Base-by-base conservation (phyloP, 192 early-diverging fungal species). In the Mortierella hygrophila region DNA sequence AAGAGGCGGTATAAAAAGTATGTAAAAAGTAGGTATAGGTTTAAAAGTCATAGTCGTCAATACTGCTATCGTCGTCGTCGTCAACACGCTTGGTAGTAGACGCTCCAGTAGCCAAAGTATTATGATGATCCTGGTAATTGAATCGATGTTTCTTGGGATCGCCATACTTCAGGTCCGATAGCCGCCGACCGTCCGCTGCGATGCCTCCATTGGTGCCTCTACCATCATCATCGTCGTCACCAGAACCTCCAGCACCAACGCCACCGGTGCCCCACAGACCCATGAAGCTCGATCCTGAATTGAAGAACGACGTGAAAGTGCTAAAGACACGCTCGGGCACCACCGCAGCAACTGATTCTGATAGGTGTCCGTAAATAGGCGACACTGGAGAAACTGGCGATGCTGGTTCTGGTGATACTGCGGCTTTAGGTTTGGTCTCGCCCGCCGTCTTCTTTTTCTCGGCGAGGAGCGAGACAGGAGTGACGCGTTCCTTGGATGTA, bases 11-110 rank as follows among this genome's bases (percentile, higher is more conserved):
- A 32, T 29, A 32, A 32, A 32, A 65, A 29, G 26, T 65, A 65
- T 65, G 49, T 52, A 20, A 57, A 23, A 55, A 18, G 20, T 21
- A 60, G n/a, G 26, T 26, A 65, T 26, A 32, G 60, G 9, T 32
- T 63, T 75, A 85, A 65, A 85, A 85, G 52, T 85, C 68, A 77
- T 80, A 85, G 41, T 85, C 83, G 44, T 85, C 78, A n/a, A 85
- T 79, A 21, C 75, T 74, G 29, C 76, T 76, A 26, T 71, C 23
- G 23, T 82, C 75, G 18, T 77, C 76, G 26, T 77, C 81, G 3
- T 77, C 81, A 13, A 63, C 21, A 15, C 3, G 29, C 60, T 65
- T 65, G 26, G 29, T 11, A 32, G 26, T 26, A 29, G 60, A 65
- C 11, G 11, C n/a, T 65, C 60, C 60, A 15, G 0, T 32, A 29